Conservation (phyloP, 2,329 filamentous ascomycete genomes). For the Zalaria sp. region DNA sequence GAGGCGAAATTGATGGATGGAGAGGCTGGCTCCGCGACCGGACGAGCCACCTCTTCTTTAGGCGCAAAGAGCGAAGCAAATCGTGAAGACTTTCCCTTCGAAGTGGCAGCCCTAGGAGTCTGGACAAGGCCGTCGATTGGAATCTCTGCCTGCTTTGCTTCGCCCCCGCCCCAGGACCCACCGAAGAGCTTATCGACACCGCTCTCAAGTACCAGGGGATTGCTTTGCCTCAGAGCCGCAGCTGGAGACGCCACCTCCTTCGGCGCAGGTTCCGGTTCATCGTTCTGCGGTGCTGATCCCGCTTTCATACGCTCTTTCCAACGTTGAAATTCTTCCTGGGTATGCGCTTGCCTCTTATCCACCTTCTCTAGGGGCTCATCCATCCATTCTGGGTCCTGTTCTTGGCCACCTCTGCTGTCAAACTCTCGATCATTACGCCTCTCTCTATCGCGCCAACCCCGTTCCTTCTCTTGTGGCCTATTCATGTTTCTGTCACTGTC, state of each 20-base stretch:
- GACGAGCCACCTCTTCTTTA: constrained; percentile 19
- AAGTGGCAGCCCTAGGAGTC: constrained; percentile 24
- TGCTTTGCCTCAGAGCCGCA: constrained; percentile 33
- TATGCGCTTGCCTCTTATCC: constrained; percentile 50
- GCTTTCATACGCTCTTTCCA: constrained; percentile 88
- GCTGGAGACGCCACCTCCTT: constrained; percentile 7
- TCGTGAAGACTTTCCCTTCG: constrained; percentile 61
- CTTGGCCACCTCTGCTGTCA: constrained; percentile 41
- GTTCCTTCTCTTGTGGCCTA: constrained; percentile 26
- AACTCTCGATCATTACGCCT: constrained; percentile 36
- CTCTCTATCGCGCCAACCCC: constrained; percentile 44
- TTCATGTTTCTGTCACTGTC: constrained; percentile 27
- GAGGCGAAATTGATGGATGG: constrained; percentile 8
- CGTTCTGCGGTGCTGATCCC: constrained; percentile 23
- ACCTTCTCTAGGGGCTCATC: constrained; percentile 42
- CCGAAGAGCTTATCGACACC: constrained; percentile 65
- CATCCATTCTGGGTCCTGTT: constrained; percentile 85
- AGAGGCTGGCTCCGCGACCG: constrained; percentile 9
- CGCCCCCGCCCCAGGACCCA: constrained; percentile 40
- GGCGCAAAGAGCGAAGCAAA: constrained; percentile 61
- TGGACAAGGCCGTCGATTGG: constrained; percentile 19
- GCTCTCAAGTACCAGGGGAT: constrained; percentile 49
- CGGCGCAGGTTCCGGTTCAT: constrained; percentile 15
- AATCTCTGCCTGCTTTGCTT: constrained; percentile 32
- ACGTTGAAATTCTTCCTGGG: constrained; percentile 81